phyloP scores from a whole-genome alignment of 441 rosid species.

The Bruguiera hainesii region DNA sequence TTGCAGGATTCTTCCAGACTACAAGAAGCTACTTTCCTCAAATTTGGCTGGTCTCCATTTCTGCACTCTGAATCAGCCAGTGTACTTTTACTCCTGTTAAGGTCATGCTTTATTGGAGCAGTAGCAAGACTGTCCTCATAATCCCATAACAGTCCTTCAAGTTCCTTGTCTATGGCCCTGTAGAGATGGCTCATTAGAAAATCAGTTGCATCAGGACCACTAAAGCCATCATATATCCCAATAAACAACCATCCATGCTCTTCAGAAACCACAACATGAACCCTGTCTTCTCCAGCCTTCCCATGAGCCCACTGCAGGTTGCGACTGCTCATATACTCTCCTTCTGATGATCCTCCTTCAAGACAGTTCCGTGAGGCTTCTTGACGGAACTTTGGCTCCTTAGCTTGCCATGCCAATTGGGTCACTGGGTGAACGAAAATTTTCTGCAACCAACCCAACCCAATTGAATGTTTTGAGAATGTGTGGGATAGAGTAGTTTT shows the following conservation, averaged over 20 bases:
- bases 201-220: conserved; percentile 98
- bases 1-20: conserved; percentile 21
- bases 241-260: conserved; percentile 96
- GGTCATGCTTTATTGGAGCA: conserved; percentile 36
- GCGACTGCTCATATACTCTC: conserved; percentile 48
- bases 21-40: conserved; percentile 33
- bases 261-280: conserved; percentile 93
- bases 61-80: conserved; percentile 25
- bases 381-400: conserved; percentile 59
- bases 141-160: conserved; percentile 91
- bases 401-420: conserved; percentile 67
- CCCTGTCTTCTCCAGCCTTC: conserved; percentile 96
- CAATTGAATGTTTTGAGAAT: conserved; percentile 70
- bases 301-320: conserved; percentile 99
- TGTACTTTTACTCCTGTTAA: conserved; percentile 22
- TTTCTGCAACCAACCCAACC: conserved; percentile 74
- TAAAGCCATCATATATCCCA: conserved; percentile 95
- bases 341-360: conserved; percentile 57
- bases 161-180: conserved; percentile 82
- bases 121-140: conserved; percentile 53
- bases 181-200: conserved; percentile 88
- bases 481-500: conserved; percentile 70
- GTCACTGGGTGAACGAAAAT: conserved; percentile 71
- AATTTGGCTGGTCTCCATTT: conserved; percentile 29
- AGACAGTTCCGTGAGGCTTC: conserved; percentile 53